These are phyloP conservation scores for Neonectria hederae DNA, from an alignment of 2,329 filamentous ascomycete species.

Conservation along the genomic window DNA sequence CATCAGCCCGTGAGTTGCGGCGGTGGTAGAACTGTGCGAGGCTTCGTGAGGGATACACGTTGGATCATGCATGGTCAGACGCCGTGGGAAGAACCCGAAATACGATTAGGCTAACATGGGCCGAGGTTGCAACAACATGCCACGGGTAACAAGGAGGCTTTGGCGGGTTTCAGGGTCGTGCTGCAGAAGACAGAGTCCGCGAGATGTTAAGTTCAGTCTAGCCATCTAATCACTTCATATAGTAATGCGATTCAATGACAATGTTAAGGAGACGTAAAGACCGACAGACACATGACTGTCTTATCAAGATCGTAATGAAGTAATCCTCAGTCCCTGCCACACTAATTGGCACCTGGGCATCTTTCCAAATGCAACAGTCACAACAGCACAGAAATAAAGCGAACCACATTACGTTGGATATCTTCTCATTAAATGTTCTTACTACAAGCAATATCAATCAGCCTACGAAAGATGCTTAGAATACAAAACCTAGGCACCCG, in stretches of 20 bases:
- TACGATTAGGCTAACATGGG: not conserved
- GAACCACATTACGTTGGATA: not conserved
- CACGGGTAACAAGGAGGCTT: not conserved
- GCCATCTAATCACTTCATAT: too few relatives aligned
- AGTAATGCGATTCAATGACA: too few relatives aligned
- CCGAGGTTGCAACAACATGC: not conserved
- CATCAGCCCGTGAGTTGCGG: constrained; percentile 25
- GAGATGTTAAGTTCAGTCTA: too few relatives aligned
- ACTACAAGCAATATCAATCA: not conserved
- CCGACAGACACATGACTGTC: not conserved
- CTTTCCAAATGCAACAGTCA: not conserved
- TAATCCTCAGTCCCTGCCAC: too few relatives aligned
- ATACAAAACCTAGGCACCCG: not conserved
- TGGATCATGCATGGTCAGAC: constrained; percentile 9
- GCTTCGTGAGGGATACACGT: not conserved
- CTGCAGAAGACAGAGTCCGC: not conserved
- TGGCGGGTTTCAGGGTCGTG: not conserved
- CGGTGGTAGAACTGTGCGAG: constrained; percentile 11
- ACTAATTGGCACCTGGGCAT: not conserved
- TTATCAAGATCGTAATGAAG: not conserved
- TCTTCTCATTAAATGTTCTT: not conserved
- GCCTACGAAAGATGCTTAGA: not conserved
- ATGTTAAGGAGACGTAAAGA: too few relatives aligned
- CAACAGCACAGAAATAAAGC: not conserved
- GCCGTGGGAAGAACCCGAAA: not conserved